Base-by-base conservation (phyloP, 2,329 filamentous ascomycete genomes). In the Cucurbitaria berberidis region DNA sequence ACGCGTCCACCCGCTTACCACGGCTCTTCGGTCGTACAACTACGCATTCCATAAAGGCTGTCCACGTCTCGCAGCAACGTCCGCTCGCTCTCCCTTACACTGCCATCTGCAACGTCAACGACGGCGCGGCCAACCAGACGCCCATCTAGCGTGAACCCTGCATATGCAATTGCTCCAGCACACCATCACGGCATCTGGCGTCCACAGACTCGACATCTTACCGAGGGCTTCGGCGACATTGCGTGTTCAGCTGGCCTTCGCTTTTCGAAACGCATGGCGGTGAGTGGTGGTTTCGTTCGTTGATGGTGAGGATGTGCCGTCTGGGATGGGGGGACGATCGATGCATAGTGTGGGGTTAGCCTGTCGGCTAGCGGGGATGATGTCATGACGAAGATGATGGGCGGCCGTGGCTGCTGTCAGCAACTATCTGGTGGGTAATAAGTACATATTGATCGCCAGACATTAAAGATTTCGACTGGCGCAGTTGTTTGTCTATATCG, bases 1-100 rank as follows among this genome's bases (percentile, higher is more conserved):
- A 39, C 48, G 41, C 48, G 32, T 34, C 48, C 34, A 40, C 21
- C 34, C 34, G 34, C 32, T 19, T 51, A 45, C 18, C 16, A 42
- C 39, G 47, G 47, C 47, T 44, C 47, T 44, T 40, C 32, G 47
- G 39, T 30, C 22, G 21, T 30, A 11, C 35, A 11, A 10, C 34
- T 35, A 45, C 36, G 30, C 30, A 10, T 34, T 34, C 30, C 30
- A 34, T 13, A 5, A n/a, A 10, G 15, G 6, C 3, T 15, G 30
- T n/a, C 13, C 4, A 34, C 30, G 30, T 15, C 13, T 5, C 29
- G 5, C 10, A 8, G 9, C 29, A 30, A 30, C 29, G 24, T 26
- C 24, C 24, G 9, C 5, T 26, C 24, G 24, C 24, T 26, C 24
- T 26, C 24, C 24, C 24, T 26, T 26, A 26, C n/a, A n/a, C n/a